These are phyloP conservation scores for Chloris gayana DNA, from an alignment of 176 grass and related monocot genomes.

Conservation along the genomic window DNA sequence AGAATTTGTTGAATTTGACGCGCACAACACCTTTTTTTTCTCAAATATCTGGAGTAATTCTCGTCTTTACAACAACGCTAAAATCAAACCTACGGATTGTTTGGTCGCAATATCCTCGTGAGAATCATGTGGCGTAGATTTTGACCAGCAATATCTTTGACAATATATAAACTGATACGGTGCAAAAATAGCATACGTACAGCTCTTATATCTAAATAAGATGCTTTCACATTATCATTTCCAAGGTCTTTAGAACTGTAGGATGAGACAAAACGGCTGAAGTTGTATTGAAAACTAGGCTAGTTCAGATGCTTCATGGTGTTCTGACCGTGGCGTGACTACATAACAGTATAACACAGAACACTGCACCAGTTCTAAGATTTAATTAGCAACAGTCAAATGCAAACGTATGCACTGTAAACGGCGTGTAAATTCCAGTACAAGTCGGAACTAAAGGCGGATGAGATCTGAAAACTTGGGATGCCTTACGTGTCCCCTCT, in stretches of 20 bases:
- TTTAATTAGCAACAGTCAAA: constrained; percentile 19
- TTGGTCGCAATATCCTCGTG: too few relatives aligned
- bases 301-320: too few relatives aligned
- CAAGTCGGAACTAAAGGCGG: not conserved
- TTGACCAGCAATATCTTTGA: not conserved
- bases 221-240: not conserved
- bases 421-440: not conserved
- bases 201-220: not conserved
- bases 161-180: not conserved
- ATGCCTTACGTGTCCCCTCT: too few relatives aligned
- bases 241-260: not conserved
- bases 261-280: not conserved
- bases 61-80: not conserved
- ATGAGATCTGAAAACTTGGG: not conserved
- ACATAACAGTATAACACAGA: not conserved
- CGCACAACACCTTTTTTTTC: not conserved
- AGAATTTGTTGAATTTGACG: not conserved
- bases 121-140: too few relatives aligned
- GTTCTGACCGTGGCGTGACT: too few relatives aligned
- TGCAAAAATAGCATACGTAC: not conserved
- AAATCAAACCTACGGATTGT: not conserved
- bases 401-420: not conserved
- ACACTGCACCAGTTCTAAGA: not conserved
- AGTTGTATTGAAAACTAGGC: not conserved
- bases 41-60: not conserved